phyloP scores from a whole-genome alignment of 148 eudicot species.

The Rhododendron simsii region DNA sequence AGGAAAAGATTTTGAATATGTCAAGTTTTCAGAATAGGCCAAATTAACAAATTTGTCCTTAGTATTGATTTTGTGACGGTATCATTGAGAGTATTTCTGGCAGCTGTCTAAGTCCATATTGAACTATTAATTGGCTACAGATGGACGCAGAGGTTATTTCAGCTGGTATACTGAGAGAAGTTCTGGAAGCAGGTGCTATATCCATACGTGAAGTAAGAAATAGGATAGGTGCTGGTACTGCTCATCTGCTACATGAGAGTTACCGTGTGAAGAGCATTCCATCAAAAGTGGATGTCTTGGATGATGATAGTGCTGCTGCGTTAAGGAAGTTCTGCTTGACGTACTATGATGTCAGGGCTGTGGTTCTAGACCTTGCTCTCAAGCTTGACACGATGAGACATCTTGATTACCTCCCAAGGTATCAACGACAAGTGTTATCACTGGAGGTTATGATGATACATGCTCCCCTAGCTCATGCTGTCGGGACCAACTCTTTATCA shows the following conservation, averaged over 20 bases:
- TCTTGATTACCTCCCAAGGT: conserved; percentile 72
- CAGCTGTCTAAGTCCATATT: not conserved
- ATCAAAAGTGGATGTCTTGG: conserved; percentile 53
- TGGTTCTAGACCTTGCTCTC: conserved; percentile 73
- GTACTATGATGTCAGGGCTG: conserved; percentile 85
- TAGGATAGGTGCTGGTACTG: conserved; percentile 61
- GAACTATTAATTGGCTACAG: conserved; percentile 25
- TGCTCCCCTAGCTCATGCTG: conserved; percentile 91
- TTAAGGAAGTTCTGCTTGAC: conserved; percentile 80
- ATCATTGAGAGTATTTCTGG: not conserved
- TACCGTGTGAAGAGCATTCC: conserved; percentile 67
- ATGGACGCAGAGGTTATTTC: conserved; percentile 99
- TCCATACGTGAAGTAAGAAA: conserved; percentile 61
- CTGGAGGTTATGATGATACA: conserved; percentile 90
- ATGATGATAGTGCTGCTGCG: conserved; percentile 78
- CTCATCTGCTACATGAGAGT: conserved; percentile 89
- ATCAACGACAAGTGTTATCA: conserved; percentile 64
- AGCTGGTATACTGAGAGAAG: conserved; percentile 83
- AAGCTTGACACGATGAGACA: conserved; percentile 89
- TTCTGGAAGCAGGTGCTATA: conserved; percentile 66
- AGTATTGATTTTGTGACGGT: not conserved
- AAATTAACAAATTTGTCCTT: not conserved
- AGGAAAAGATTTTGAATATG: not conserved
- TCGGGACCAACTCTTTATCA: conserved; percentile 63
- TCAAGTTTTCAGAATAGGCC: not conserved